A percentile compares a stretch with the other conserved stretches of the same genome.
Conservation (phyloP, 1,284 basidiomycete genomes). For the Ceratobasidium theobromae region DNA sequence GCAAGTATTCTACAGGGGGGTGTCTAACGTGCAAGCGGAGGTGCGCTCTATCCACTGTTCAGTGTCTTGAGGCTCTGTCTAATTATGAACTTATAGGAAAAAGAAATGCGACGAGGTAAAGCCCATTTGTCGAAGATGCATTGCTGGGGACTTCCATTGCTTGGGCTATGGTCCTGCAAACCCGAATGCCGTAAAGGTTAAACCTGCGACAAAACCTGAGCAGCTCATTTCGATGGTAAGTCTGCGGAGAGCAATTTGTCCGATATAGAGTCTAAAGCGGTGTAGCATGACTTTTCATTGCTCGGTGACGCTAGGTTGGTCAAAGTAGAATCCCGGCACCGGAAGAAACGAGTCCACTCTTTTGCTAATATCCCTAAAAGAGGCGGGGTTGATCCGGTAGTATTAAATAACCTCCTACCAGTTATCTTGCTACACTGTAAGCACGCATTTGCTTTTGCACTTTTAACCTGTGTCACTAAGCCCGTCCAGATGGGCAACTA, state of each 20-base stretch:
- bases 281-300: too few species aligned
- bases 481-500: not conserved
- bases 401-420: too few species aligned
- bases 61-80: not conserved
- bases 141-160: not conserved
- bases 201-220: not conserved
- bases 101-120: conserved; percentile 12
- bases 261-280: too few species aligned
- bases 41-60: not conserved
- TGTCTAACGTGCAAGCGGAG: conserved; percentile 7
- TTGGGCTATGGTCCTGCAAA: not conserved
- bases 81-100: not conserved
- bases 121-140: not conserved
- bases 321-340: too few species aligned
- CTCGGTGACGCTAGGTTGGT: too few species aligned
- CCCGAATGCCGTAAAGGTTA: not conserved
- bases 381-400: too few species aligned
- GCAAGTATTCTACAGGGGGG: not conserved
- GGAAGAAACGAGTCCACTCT: too few species aligned
- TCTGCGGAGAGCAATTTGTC: too few species aligned
- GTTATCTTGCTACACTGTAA: too few species aligned
- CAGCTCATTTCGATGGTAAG: not conserved
- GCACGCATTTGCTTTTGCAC: too few species aligned
- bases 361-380: too few species aligned
- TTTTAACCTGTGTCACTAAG: not conserved